Evolutionary conservation across 306 rosid species (phyloP), one percentile per base, ranked within the genome.

Genomic region (Senna siamea): DNA sequence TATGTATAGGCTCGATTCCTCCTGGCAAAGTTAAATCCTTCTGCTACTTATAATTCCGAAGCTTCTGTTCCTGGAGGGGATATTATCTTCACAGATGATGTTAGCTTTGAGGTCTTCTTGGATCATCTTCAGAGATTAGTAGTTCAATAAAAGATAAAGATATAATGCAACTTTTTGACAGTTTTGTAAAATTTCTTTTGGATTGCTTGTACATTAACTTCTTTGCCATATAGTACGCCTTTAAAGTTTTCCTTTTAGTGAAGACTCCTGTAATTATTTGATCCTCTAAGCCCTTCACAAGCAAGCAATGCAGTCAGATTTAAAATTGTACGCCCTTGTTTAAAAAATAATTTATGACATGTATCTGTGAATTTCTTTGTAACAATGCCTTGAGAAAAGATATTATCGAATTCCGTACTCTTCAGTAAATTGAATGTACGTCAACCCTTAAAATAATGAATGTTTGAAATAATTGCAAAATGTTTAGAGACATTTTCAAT

Each of bases 81-180:
- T 82, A 55, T 94, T 65, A 89, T 94, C 75, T 92, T 94, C 48
- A 94, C 98, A 0, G 99, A 92, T 55, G 99, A 94, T 70, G 99
- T 94, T 61, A 84, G 99, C 78, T 94, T 94, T 76, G 97, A 94
- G 80, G 97, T 94, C 64, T 94, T 94, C 87, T 79, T 92, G 74
- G 97, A 94, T 78, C 99, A 94, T 86, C 93, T 92, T 37, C 95
- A 92, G 85, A 94, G 99, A 92, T 76, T 94, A 86, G 96, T 89
- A 6, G 96, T 92, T 88, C 97, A 94, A 79, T 94, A 37, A 7
- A 37, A 37, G 40, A 37, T 37, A 7, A 75, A 74, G 68, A 41
- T 50, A 47, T 59, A 59, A 22, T 9, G 57, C 43, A 66, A 46
- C 34, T 20, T 38, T 26, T 34, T 13, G 50, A 47, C 68, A 73